Conservation (phyloP, 257 asterid species). For the Solanum tarijense region DNA sequence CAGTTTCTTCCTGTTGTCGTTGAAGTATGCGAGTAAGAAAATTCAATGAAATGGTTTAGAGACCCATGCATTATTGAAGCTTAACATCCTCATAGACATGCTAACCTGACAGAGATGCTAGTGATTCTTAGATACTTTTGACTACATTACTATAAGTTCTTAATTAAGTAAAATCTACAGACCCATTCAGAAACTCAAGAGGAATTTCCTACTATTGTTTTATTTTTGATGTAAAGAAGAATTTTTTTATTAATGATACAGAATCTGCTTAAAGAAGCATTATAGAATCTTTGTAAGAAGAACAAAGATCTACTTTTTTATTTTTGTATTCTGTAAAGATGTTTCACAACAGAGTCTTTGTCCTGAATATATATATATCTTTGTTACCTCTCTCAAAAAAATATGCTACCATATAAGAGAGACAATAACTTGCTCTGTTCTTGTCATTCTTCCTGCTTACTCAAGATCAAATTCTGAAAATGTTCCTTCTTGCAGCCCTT, state of each 20-base stretch:
- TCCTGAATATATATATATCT: not conserved
- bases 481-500: constrained; percentile 15
- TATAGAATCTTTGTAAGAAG: not conserved
- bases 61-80: not conserved
- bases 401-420: not conserved
- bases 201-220: not conserved
- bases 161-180: not conserved
- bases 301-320: not conserved
- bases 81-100: not conserved
- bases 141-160: not conserved
- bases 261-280: not conserved
- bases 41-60: not conserved
- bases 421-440: not conserved
- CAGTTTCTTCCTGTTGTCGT: not conserved
- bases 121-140: not conserved
- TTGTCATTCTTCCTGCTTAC: not conserved
- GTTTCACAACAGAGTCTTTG: not conserved
- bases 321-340: not conserved
- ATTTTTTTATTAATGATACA: not conserved
- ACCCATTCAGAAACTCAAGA: not conserved
- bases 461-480: not conserved
- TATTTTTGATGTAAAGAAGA: not conserved
- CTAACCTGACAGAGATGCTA: not conserved
- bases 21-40: not conserved
- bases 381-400: not conserved